A percentile compares a stretch with the other conserved stretches of the same genome.
Evolutionary conservation across 805 yeast species (phyloP).

Genomic region (Wickerhamomyces sydowiorum): DNA sequence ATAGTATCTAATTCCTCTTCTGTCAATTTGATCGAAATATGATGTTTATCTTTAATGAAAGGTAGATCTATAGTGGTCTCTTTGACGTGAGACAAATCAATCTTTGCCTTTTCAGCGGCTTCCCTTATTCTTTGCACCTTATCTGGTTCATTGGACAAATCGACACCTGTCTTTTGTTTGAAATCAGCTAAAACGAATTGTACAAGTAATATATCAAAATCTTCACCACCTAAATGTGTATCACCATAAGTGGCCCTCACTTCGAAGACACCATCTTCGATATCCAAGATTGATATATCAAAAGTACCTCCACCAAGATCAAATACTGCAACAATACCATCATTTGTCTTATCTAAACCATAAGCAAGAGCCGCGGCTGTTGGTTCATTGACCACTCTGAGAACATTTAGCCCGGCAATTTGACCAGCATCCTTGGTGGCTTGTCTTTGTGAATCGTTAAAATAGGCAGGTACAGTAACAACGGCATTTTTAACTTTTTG

Average conservation of each 20-base stretch:
- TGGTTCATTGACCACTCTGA: conserved; percentile 76
- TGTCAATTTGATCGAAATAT: conserved; percentile 50
- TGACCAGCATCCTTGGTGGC: conserved; percentile 75
- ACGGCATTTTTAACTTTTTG: conserved; percentile 58
- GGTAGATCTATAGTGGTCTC: conserved; percentile 64
- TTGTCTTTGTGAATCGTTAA: conserved; percentile 75
- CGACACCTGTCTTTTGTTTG: conserved; percentile 45
- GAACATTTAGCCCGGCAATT: conserved; percentile 63
- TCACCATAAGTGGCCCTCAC: conserved; percentile 81
- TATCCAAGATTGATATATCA: conserved; percentile 70
- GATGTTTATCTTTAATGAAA: conserved; percentile 57
- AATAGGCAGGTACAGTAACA: conserved; percentile 79
- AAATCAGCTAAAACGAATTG: conserved; percentile 48
- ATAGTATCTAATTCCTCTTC: conserved; percentile 65
- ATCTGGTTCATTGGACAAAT: conserved; percentile 43
- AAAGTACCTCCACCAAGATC: conserved; percentile 84
- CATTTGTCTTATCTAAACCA: conserved; percentile 53
- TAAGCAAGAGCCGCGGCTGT: conserved; percentile 84
- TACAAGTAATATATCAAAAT: conserved; percentile 61
- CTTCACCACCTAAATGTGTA: conserved; percentile 80
- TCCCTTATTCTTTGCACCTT: conserved; percentile 73
- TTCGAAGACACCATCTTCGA: conserved; percentile 75
- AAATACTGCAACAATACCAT: conserved; percentile 41
- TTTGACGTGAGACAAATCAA: conserved; percentile 62
- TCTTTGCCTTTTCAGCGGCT: conserved; percentile 72